Conservation (phyloP, 345 rosid genomes). For the Aegle marmelos region DNA sequence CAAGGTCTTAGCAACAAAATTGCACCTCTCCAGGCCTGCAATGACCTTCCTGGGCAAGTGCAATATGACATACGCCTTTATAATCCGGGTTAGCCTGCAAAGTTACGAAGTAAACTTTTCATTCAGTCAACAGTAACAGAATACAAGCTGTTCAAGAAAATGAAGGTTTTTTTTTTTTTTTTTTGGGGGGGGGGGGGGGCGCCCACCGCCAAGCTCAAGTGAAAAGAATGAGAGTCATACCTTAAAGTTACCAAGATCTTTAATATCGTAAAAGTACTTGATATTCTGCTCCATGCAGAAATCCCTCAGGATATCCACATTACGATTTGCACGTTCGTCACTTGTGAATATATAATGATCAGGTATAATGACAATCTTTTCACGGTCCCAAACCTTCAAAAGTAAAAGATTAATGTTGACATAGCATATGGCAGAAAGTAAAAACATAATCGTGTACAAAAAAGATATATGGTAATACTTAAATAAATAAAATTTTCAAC, state of each 20-base stretch:
- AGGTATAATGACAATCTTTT: slow-evolving; percentile 91
- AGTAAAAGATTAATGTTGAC: slow-evolving; percentile 9
- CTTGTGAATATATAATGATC: slow-evolving; percentile 94
- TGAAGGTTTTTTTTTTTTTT: no score
- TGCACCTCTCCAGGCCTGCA: slow-evolving; percentile 98
- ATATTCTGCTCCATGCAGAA: slow-evolving; percentile 85
- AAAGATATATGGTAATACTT: neutral
- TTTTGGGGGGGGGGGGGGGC: no score
- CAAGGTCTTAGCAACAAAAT: neutral
- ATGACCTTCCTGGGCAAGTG: slow-evolving; percentile 99
- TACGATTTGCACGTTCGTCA: slow-evolving; percentile 93
- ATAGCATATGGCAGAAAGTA: neutral
- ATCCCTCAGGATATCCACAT: slow-evolving; percentile 92
- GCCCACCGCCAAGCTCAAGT: neutral
- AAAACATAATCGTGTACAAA: neutral
- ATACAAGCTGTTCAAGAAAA: neutral
- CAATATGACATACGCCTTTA: slow-evolving; percentile 97
- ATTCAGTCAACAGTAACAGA: neutral
- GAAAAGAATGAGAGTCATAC: slow-evolving; percentile 31
- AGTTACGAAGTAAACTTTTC: slow-evolving; percentile 9
- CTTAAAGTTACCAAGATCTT: slow-evolving; percentile 80
- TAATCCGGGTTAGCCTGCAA: slow-evolving; percentile 92
- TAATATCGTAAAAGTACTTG: slow-evolving; percentile 95
- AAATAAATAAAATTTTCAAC: neutral
- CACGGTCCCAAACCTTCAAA: slow-evolving; percentile 93